Base-by-base conservation (phyloP, 768 basidiomycete genomes). In the Boletus pseudopeckii region DNA sequence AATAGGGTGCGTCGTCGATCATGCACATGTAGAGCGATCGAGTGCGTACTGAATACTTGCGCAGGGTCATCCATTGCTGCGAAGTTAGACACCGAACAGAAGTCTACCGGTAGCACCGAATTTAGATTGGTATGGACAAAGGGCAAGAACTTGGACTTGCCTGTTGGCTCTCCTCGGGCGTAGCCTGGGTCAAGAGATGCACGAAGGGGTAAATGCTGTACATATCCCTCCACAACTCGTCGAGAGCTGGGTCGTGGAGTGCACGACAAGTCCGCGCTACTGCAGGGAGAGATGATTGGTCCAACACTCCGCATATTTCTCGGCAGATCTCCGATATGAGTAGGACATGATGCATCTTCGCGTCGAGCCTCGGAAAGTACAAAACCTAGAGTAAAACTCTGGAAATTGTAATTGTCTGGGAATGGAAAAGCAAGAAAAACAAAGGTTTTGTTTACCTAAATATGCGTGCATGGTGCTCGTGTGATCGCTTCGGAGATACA, bases 261-360 rank as follows among this genome's bases (percentile, higher is more conserved):
- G 58, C 55, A 33, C 38, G 60, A 46, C 66, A 67, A n/a, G 68
- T 63, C 4, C 60, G 58, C 4, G 65, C 66, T 0, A 69, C 34
- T 1, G 56, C 48, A 13, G 68, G 40, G 32, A 67, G 66, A 11
- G 59, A 62, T 7, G 54, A 22, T 3, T 53, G 40, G 32, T 56
- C 59, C 41, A 52, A 15, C 24, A 5, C 7, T 9, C 22, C 53
- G 45, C 62, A 66, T 26, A 65, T 58, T 50, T 66, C 61, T 11
- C 48, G 52, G 5, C 28, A 37, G 20, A 65, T 4, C 44, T 65
- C 64, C 6, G 62, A 66, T 51, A 65, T 64, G 6, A 64, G 44
- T 3, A 66, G 32, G n/a, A 61, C 64, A 43, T 54, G 48, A 34
- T 65, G 65, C 64, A 66, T 65, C 22, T 30, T 46, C 42, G 20